phyloP scores from a whole-genome alignment of 2,329 filamentous ascomycete species.

The Pseudogymnoascus sp. region DNA sequence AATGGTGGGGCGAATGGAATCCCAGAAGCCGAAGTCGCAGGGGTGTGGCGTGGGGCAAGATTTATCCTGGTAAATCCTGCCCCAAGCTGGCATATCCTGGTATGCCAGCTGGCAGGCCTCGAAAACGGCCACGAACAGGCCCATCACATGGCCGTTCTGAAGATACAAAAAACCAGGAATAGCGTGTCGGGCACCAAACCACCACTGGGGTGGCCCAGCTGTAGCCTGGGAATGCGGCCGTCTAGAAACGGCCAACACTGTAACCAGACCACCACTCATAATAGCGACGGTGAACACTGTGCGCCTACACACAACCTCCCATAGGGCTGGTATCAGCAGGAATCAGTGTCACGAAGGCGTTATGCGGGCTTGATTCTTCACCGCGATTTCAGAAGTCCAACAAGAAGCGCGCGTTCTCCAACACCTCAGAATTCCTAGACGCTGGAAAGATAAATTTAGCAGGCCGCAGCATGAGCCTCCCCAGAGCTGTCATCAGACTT shows the following conservation, averaged over 20 bases:
- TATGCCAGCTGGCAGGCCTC: not conserved
- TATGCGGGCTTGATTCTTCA: not conserved
- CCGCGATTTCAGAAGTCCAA: constrained; percentile 4
- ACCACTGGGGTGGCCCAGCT: not conserved
- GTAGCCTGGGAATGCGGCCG: constrained; percentile 1
- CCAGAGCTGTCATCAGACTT: not conserved
- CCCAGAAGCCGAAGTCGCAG: not conserved
- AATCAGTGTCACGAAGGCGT: not conserved
- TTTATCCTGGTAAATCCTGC: not conserved
- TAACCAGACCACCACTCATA: not conserved
- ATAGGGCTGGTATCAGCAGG: not conserved
- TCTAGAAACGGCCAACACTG: not conserved
- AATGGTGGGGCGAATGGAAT: constrained; percentile 2
- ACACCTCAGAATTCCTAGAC: not conserved
- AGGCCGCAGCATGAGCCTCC: not conserved
- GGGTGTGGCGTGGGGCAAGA: not conserved
- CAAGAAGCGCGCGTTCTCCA: not conserved
- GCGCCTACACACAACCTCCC: not conserved
- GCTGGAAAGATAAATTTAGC: not conserved
- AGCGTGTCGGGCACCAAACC: not conserved
- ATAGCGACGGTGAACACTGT: not conserved
- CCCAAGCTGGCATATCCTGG: not conserved
- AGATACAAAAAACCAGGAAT: not conserved
- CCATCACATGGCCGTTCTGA: not conserved
- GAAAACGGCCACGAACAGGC: not conserved